A percentile compares a stretch with the other conserved stretches of the same genome.
Conservation (phyloP, 768 basidiomycete species). For the Paxillus ammoniavirescens region DNA sequence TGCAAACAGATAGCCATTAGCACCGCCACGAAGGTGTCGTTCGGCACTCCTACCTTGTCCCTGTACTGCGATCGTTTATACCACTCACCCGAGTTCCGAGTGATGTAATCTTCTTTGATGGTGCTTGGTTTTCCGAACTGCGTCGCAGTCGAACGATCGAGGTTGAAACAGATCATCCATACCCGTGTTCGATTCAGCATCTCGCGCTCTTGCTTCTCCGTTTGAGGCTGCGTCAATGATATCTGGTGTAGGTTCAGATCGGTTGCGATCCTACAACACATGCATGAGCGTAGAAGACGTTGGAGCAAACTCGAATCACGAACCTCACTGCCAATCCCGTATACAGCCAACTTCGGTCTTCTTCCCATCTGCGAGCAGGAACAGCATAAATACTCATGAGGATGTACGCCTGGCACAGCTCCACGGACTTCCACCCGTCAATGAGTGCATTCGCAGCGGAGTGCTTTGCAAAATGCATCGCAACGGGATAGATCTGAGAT, state of each 20-base stretch:
- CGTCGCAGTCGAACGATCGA: constrained; percentile 84
- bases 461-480: constrained; percentile 87
- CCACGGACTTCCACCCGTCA: constrained; percentile 82
- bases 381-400: constrained; percentile 82
- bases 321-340: constrained; percentile 83
- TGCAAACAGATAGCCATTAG: constrained; percentile 21
- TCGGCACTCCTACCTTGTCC: constrained; percentile 40
- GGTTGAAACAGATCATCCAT: constrained; percentile 89
- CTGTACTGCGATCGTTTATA: constrained; percentile 69
- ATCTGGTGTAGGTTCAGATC: constrained; percentile 84
- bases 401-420: constrained; percentile 89
- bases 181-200: constrained; percentile 81
- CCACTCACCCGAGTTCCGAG: constrained; percentile 72
- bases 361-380: constrained; percentile 82
- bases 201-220: constrained; percentile 78
- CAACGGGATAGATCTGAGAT: constrained; percentile 82
- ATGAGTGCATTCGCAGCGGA: constrained; percentile 79
- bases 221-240: constrained; percentile 56
- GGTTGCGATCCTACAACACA: constrained; percentile 64
- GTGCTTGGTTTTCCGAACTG: constrained; percentile 90
- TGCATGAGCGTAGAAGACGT: neutral
- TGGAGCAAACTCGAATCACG: neutral
- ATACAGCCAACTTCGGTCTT: constrained; percentile 88
- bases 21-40: neutral
- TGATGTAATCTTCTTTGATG: constrained; percentile 80